Percentiles rank a stretch among this genome's conserved stretches.
These are phyloP conservation scores for Willaertia magna DNA, from an alignment of 208 protist species.

Conservation along the genomic window DNA sequence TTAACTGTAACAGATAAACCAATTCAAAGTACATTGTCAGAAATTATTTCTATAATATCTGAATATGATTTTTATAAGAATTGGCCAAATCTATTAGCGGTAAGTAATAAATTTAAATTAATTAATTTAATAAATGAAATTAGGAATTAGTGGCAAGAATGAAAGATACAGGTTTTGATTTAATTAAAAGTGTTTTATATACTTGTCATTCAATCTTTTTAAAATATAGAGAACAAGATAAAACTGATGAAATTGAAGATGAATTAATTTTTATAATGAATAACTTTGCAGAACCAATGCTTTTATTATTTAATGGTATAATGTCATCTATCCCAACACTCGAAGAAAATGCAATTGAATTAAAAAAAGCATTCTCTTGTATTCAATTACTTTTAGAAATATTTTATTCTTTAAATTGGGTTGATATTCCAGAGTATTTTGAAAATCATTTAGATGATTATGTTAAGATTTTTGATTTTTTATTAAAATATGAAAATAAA, in stretches of 20 bases:
- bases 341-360: constrained; percentile 5
- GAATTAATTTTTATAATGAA: constrained; percentile 54
- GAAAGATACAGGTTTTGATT: constrained; percentile 27
- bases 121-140: neutral
- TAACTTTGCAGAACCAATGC: constrained; percentile 13
- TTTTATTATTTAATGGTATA: constrained; percentile 13
- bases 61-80: neutral
- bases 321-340: constrained; percentile 22
- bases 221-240: constrained; percentile 54
- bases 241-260: constrained; percentile 42
- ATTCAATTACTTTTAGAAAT: constrained; percentile 45
- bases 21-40: neutral
- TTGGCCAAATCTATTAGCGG: neutral
- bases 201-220: constrained; percentile 71
- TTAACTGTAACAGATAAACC: neutral
- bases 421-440: constrained; percentile 85
- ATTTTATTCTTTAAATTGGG: constrained; percentile 54
- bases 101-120: neutral
- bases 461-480: constrained; percentile 36
- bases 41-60: neutral
- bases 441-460: constrained; percentile 58
- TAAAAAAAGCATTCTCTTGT: neutral
- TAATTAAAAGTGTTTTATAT: constrained; percentile 49
- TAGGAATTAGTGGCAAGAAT: constrained; percentile 17
- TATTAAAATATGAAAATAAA: constrained; percentile 40